A percentile compares a stretch with the other conserved stretches of the same genome.
Evolutionary conservation across 2,329 filamentous ascomycete species (phyloP).

Genomic region (Scedosporium boydii): DNA sequence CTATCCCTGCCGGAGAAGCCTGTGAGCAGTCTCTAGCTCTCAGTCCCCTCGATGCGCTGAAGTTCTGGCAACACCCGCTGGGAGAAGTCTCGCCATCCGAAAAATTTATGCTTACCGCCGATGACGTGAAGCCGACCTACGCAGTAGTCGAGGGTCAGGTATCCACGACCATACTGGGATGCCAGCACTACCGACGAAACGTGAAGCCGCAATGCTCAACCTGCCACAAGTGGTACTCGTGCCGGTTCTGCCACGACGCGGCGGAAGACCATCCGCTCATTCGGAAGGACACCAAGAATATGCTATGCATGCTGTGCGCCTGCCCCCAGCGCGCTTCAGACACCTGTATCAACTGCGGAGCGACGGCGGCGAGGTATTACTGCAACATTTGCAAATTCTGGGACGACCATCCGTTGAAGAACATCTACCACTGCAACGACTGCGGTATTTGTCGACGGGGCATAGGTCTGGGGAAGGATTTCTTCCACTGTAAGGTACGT

Average conservation of each 20-base stretch:
- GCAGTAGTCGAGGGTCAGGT: conserved; percentile 30
- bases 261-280: conserved; percentile 70
- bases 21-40: conserved; percentile 31
- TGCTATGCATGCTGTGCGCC: conserved; percentile 94
- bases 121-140: conserved; percentile 60
- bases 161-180: conserved; percentile 54
- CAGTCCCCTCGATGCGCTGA: conserved; percentile 43
- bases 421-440: conserved; percentile 92
- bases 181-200: conserved; percentile 87
- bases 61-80: conserved; percentile 45
- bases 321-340: conserved; percentile 76
- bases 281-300: conserved; percentile 78
- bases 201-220: conserved; percentile 91
- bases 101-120: conserved; percentile 42
- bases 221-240: conserved; percentile 89
- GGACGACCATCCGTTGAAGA: conserved; percentile 86
- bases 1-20: conserved; percentile 13
- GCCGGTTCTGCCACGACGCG: conserved; percentile 86
- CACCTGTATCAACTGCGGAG: conserved; percentile 66
- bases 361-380: conserved; percentile 78
- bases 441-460: conserved; percentile 93
- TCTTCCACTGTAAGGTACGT: conserved; percentile 90
- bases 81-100: conserved; percentile 26
- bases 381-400: conserved; percentile 93
- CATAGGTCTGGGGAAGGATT: conserved; percentile 88